Evolutionary conservation across 2,329 filamentous ascomycete species (phyloP).

Genomic region (Stenocarpella maydis): DNA sequence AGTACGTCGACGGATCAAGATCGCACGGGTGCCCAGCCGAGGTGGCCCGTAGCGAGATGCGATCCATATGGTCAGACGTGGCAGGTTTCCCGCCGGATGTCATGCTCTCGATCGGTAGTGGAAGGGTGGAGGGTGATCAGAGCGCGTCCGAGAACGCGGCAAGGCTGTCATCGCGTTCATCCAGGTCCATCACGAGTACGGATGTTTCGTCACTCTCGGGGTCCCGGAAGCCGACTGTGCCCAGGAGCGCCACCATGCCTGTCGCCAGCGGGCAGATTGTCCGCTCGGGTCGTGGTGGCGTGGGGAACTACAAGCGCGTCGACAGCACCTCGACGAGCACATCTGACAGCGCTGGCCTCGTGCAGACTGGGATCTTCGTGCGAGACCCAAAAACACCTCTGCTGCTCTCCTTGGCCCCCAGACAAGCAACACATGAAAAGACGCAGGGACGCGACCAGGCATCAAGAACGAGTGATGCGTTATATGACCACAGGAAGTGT

Average conservation of each 20-base stretch:
- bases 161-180: background rate
- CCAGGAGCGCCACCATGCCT: slow-evolving; percentile 1
- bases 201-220: background rate
- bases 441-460: background rate
- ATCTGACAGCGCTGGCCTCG: background rate
- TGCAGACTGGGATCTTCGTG: background rate
- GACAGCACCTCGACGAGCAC: background rate
- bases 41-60: background rate
- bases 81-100: background rate
- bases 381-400: slow-evolving; percentile 6
- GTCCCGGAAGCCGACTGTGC: background rate
- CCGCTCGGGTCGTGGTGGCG: slow-evolving; percentile 4
- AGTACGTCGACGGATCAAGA: slow-evolving; percentile 4
- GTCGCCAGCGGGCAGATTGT: slow-evolving; percentile 5
- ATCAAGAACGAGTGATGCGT: background rate
- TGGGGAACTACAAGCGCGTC: slow-evolving; percentile 6
- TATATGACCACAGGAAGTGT: background rate
- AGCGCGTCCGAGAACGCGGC: background rate
- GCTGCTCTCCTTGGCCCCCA: background rate
- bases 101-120: background rate
- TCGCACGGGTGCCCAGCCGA: background rate
- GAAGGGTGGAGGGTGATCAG: background rate
- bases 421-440: background rate
- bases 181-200: background rate
- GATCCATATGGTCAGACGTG: background rate